Evolutionary conservation across 108 stramenopile species (phyloP).

Genomic region (Skeletonema potamos): DNA sequence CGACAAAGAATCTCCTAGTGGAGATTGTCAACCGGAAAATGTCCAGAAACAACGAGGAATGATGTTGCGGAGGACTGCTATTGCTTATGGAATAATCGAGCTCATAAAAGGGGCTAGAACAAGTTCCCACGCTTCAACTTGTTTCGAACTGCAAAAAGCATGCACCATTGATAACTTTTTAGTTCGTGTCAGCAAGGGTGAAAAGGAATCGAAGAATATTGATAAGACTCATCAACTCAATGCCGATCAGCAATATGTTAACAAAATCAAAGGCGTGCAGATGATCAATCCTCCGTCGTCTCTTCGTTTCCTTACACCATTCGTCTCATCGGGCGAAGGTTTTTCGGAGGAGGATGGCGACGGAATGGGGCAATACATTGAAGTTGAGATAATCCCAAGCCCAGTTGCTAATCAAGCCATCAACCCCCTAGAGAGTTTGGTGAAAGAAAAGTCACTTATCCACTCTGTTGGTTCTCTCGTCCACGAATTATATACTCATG

Average conservation of each 20-base stretch:
- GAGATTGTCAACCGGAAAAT: background rate
- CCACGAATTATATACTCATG: conserved; percentile 2
- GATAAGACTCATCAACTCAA: too few relatives aligned
- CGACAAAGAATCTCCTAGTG: background rate
- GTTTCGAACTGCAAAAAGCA: background rate
- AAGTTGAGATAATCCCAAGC: background rate
- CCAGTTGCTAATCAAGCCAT: conserved; percentile 10
- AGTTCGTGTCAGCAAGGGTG: background rate
- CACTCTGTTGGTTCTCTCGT: conserved; percentile 17
- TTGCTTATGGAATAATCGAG: background rate
- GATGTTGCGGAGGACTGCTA: background rate
- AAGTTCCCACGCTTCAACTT: background rate
- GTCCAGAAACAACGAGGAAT: background rate
- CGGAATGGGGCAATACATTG: background rate
- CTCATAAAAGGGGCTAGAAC: background rate
- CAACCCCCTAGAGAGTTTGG: background rate
- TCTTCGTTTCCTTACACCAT: background rate
- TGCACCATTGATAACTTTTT: background rate
- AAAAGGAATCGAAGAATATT: background rate
- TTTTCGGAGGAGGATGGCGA: background rate
- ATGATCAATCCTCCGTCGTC: background rate
- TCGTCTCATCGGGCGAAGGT: background rate
- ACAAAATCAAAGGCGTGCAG: background rate
- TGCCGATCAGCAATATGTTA: background rate
- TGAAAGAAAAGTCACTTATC: conserved; percentile 2